phyloP scores from a whole-genome alignment of 306 rosid species.

The Castanea mollissima region DNA sequence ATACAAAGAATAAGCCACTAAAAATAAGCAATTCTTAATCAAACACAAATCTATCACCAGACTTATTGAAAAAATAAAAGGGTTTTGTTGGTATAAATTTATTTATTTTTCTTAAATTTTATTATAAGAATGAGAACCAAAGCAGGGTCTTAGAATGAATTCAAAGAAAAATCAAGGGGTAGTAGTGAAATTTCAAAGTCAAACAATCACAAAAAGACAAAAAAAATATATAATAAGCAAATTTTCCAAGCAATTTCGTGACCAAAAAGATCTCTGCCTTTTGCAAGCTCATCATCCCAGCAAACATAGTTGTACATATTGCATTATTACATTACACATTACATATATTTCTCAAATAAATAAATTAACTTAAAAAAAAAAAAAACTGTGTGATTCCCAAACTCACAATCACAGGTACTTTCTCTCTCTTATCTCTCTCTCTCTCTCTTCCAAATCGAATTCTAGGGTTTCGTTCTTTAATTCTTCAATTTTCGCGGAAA shows the following conservation, averaged over 20 bases:
- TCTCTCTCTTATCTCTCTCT: not conserved
- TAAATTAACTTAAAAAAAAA: not conserved
- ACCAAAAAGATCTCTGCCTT: not conserved
- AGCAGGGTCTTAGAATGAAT: not conserved
- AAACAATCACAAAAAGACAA: slow-evolving; percentile 7
- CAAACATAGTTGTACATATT: slow-evolving; percentile 12
- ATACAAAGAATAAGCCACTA: too few relatives aligned
- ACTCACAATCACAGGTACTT: slow-evolving; percentile 42
- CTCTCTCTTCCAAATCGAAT: slow-evolving; percentile 11
- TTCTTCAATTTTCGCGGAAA: not conserved
- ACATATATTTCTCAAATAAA: not conserved
- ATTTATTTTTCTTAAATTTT: not conserved
- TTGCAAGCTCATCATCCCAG: slow-evolving; percentile 38
- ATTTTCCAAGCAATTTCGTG: not conserved
- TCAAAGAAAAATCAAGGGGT: slow-evolving; percentile 6
- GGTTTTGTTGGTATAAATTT: not conserved
- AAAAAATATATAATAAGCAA: not conserved
- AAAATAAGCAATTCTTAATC: rapidly evolving
- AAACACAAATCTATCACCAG: too few relatives aligned
- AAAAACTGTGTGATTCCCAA: slow-evolving; percentile 16
- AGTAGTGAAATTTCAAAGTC: not conserved
- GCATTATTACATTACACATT: too few relatives aligned
- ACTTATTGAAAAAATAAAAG: too few relatives aligned
- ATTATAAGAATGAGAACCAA: too few relatives aligned
- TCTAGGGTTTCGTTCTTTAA: slow-evolving; percentile 6